Evolutionary conservation across 2,329 filamentous ascomycete genomes (phyloP).

Genomic region (Dactylellina leptospora): DNA sequence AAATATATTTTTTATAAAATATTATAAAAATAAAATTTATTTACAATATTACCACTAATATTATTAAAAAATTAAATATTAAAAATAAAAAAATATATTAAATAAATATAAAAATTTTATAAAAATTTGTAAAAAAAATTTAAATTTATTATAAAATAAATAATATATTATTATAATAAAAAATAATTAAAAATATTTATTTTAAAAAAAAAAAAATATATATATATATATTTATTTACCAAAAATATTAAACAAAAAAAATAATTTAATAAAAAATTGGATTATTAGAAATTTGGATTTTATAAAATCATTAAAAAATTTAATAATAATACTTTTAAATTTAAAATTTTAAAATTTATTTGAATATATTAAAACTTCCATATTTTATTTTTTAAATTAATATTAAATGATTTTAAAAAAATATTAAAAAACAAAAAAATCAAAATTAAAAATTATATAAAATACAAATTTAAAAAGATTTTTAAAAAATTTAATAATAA

Average conservation of each 20-base stretch:
- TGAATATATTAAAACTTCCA: constrained; percentile 5
- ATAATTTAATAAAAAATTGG: background rate
- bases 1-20: background rate
- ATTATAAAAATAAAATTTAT: background rate
- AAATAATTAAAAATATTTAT: constrained; percentile 15
- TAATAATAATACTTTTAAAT: constrained; percentile 6
- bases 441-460: constrained; percentile 12
- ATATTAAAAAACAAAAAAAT: constrained; percentile 1
- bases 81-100: constrained; percentile 2
- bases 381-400: constrained; percentile 3
- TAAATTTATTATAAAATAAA: constrained; percentile 3
- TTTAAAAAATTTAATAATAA: background rate
- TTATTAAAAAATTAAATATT: background rate
- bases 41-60: background rate
- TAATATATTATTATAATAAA: constrained; percentile 1
- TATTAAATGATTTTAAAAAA: background rate
- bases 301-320: background rate
- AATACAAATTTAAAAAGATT: background rate
- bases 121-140: constrained; percentile 13
- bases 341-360: constrained; percentile 14
- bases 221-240: background rate
- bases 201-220: background rate
- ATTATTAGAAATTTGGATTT: background rate
- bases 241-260: background rate
- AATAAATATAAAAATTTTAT: constrained; percentile 11